phyloP scores from a whole-genome alignment of 2,329 filamentous ascomycete species.

The Pseudogymnoascus sp. region DNA sequence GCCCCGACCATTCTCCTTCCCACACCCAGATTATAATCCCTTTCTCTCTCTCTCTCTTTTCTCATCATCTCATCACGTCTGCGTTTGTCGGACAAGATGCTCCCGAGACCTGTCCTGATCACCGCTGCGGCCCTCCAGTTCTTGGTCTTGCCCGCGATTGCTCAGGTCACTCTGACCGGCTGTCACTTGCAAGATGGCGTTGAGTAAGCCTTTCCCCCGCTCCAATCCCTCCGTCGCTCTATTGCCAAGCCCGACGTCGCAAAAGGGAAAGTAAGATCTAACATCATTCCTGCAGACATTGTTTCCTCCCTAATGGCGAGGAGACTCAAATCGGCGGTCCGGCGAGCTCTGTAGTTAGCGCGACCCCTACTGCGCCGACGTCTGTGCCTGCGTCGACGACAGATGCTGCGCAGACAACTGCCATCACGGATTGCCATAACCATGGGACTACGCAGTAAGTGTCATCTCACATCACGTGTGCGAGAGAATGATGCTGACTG shows the following conservation, averaged over 20 bases:
- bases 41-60: no score
- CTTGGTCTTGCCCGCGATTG: not conserved
- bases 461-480: not conserved
- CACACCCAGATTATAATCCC: not conserved
- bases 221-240: not conserved
- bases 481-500: conserved; percentile 20
- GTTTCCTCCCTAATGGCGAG: conserved; percentile 9
- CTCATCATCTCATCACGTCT: not conserved
- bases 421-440: conserved; percentile 44
- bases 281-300: not conserved
- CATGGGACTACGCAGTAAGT: conserved; percentile 35
- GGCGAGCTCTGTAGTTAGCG: conserved; percentile 1
- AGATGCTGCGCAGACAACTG: conserved; percentile 31
- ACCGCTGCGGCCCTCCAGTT: not conserved
- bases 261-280: not conserved
- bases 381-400: conserved; percentile 20
- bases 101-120: not conserved
- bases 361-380: conserved; percentile 24
- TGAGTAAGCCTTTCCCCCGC: conserved; percentile 18
- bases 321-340: not conserved
- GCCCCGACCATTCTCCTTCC: not conserved
- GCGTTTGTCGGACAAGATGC: not conserved
- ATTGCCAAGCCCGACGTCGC: not conserved
- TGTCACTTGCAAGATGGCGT: conserved; percentile 27
- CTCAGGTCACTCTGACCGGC: conserved; percentile 20